Base-by-base conservation (phyloP, 208 protist genomes). In the Wallacemonas sp. region DNA sequence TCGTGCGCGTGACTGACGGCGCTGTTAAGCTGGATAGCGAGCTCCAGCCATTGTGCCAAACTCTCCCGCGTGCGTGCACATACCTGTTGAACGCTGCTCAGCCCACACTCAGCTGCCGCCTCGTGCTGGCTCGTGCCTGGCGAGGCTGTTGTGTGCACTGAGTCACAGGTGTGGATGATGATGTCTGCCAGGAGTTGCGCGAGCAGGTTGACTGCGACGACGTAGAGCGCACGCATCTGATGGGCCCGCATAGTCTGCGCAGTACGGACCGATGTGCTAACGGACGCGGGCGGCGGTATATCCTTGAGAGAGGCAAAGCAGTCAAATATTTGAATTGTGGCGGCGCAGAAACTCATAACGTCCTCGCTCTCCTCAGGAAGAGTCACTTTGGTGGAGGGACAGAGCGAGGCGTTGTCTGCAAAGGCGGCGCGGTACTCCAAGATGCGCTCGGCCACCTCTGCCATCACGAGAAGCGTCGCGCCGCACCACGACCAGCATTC, bases 391-490 rank as follows among this genome's bases (percentile, higher is more conserved):
- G 51, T 26, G 11, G 51, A 26, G 3, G 51, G 51, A 26, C 51
- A 58, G 30, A 58, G 24, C 1, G 51, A 30, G 5, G 41, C 31
- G 28, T 39, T 17, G n/a, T 34, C 24, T 11, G 30, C 17, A 21
- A 58, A 58, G 15, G 51, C 51, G 11, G 51, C 51, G 31, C 51
- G 24, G n/a, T 58, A 58, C n/a, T 9, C 27, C 4, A 58, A 5
- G 15, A 27, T 39, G 12, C 30, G 2, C 22, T 58, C 51, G 30
- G 30, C 19, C 9, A 38, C 2, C 9, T 2, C 51, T 12, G 51
- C 51, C 8, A 21, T 21, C 24, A 26, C 24, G 15, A 42, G 8
- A 4, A 58, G 51, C 17, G 30, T 41, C 30, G 15, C 9, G 3
- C 28, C 51, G n/a, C 51, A 34, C 51, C 51, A 58, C 15, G 8